Evolutionary conservation across 495 filamentous ascomycete species (phyloP).

Genomic region (Penicillium cosmopolitanum): DNA sequence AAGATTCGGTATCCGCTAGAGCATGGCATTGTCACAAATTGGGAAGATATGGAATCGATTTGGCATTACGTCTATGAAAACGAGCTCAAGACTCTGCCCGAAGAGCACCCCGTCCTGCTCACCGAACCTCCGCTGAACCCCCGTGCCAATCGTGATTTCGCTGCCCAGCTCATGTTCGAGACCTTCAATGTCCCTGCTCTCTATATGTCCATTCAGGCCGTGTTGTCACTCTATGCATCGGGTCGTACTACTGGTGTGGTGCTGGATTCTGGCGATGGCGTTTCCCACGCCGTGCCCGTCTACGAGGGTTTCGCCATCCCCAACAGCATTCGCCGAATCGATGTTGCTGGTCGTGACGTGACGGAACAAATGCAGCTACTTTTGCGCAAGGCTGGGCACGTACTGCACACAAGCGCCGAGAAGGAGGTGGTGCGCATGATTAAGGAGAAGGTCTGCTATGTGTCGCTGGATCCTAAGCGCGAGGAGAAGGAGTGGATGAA

Average conservation of each 20-base stretch:
- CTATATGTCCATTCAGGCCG: conserved; percentile 96
- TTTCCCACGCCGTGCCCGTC: conserved; percentile 96
- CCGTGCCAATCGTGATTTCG: conserved; percentile 91
- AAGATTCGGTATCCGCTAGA: conserved; percentile 96
- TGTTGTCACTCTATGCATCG: conserved; percentile 94
- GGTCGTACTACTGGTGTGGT: conserved; percentile 97
- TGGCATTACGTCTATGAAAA: conserved; percentile 88
- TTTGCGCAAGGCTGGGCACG: conserved; percentile 87
- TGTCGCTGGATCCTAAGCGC: conserved; percentile 85
- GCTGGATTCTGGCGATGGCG: conserved; percentile 92
- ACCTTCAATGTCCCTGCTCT: conserved; percentile 98
- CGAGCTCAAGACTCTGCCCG: conserved; percentile 90
- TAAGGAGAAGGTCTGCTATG: conserved; percentile 92
- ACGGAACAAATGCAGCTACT: conserved; percentile 94
- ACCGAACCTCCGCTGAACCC: conserved; percentile 98
- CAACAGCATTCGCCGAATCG: conserved; percentile 90
- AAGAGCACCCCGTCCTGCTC: conserved; percentile 97
- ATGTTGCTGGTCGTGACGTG: conserved; percentile 97
- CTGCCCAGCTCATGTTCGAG: conserved; percentile 97
- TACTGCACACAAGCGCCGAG: conserved; percentile 97
- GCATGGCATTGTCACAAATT: conserved; percentile 98
- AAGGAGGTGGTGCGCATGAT: conserved; percentile 97
- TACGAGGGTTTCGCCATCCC: conserved; percentile 98
- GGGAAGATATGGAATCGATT: conserved; percentile 99
- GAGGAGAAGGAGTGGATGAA: conserved; percentile 95